phyloP scores from a whole-genome alignment of 805 yeast genomes.

The Sugiyamaella valdiviana region DNA sequence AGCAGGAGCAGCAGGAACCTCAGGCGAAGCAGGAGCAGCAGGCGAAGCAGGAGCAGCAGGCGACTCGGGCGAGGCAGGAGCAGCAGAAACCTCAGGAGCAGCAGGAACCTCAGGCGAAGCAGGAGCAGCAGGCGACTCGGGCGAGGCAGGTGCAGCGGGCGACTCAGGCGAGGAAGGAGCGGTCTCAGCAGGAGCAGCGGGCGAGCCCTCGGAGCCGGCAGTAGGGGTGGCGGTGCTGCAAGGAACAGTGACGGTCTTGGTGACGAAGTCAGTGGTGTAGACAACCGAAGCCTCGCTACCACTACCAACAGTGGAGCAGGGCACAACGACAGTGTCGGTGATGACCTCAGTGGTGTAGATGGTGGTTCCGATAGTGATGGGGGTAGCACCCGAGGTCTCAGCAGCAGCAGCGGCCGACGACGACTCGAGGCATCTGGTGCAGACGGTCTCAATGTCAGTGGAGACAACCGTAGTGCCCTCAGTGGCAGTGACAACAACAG shows the following conservation, averaged over 20 bases:
- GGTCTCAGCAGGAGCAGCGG: slow-evolving; percentile 41
- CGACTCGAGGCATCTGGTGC: slow-evolving; percentile 5
- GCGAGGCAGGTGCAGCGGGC: too few relatives aligned
- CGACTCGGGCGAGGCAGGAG: too few relatives aligned
- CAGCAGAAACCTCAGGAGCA: too few relatives aligned
- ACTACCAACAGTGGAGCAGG: not conserved
- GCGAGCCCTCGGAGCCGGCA: slow-evolving; percentile 15
- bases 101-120: too few relatives aligned
- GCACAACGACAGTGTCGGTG: slow-evolving; percentile 6
- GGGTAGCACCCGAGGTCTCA: not conserved
- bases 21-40: too few relatives aligned
- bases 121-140: too few relatives aligned
- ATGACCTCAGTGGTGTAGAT: slow-evolving; percentile 4
- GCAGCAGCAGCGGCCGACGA: slow-evolving; percentile 1
- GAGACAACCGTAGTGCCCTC: not conserved
- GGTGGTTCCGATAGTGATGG: not conserved
- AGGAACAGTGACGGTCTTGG: slow-evolving; percentile 54
- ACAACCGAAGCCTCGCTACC: not conserved
- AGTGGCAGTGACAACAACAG: not conserved
- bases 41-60: too few relatives aligned
- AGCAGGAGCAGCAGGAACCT: too few relatives aligned
- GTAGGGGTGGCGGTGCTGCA: not conserved
- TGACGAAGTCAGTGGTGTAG: slow-evolving; percentile 2
- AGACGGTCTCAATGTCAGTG: slow-evolving; percentile 2
- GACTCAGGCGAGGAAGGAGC: not conserved